A percentile compares a stretch with the other conserved stretches of the same genome.
phyloP scores from a whole-genome alignment of 1,139 yeast species.

The Maudiozyma humilis region DNA sequence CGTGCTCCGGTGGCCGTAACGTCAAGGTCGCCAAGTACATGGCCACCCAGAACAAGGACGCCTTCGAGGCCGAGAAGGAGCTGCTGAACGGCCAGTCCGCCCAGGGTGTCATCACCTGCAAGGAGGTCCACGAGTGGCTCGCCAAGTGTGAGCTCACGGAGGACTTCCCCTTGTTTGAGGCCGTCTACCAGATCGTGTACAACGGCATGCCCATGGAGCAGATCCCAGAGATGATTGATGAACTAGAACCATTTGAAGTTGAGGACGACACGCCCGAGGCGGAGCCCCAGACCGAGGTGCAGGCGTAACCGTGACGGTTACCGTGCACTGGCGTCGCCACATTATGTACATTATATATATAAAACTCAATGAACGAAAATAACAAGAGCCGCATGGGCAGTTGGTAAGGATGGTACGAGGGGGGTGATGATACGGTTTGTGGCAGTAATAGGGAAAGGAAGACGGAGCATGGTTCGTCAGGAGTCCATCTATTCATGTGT shows the following conservation, averaged over 20 bases:
- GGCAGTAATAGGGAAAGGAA: no score
- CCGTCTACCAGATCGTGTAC: slow-evolving; percentile 75
- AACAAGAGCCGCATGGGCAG: no score
- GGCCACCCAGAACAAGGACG: slow-evolving; percentile 62
- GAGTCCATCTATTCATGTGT: no score
- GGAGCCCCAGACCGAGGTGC: neutral
- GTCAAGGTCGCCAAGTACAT: slow-evolving; percentile 77
- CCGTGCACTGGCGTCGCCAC: neutral
- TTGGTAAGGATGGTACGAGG: no score
- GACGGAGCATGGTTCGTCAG: no score
- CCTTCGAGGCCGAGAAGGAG: slow-evolving; percentile 72
- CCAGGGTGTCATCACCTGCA: slow-evolving; percentile 83
- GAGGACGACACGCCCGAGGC: slow-evolving; percentile 38
- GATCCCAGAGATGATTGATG: slow-evolving; percentile 55
- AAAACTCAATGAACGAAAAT: no score
- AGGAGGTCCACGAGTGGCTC: slow-evolving; percentile 82
- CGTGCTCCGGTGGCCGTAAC: slow-evolving; percentile 95
- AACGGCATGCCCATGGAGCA: slow-evolving; percentile 57
- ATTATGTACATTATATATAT: no score
- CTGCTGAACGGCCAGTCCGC: slow-evolving; percentile 88
- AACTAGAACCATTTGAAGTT: slow-evolving; percentile 19
- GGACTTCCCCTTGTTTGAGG: slow-evolving; percentile 82
- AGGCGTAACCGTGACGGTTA: neutral
- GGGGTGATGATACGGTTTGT: no score
- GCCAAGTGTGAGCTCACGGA: slow-evolving; percentile 47